These are phyloP conservation scores for Posidonia australis DNA, from an alignment of 106 monocot species.

Conservation along the genomic window DNA sequence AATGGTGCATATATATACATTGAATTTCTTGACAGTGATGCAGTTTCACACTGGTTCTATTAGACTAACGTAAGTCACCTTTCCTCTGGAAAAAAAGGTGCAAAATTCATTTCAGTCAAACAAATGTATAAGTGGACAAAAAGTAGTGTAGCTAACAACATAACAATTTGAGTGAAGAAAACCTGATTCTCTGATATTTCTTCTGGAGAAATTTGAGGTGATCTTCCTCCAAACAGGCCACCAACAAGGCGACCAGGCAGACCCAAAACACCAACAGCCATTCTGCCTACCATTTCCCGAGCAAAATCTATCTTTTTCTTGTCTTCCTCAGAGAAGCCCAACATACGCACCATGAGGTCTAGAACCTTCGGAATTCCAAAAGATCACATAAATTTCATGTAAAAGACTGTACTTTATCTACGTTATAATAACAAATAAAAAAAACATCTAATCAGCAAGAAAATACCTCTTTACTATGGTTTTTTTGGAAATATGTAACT, in stretches of 20 bases:
- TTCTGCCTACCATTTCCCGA: slow-evolving; percentile 16
- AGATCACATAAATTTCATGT: background rate
- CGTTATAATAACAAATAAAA: no score
- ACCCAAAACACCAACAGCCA: slow-evolving; percentile 52
- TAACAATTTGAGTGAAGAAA: no score
- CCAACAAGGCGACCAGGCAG: slow-evolving; percentile 67
- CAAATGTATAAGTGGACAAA: no score
- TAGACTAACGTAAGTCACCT: no score
- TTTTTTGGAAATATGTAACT: slow-evolving; percentile 86
- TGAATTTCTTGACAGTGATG: no score
- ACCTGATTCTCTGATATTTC: slow-evolving; percentile 57
- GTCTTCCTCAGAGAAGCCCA: slow-evolving; percentile 82
- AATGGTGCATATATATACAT: no score
- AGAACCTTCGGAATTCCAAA: slow-evolving; percentile 44
- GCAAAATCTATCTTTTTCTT: slow-evolving; percentile 66
- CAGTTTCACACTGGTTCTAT: no score
- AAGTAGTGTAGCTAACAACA: no score
- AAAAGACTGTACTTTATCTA: background rate
- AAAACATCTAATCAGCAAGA: background rate
- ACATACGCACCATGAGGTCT: slow-evolving; percentile 86
- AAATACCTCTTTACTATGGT: slow-evolving; percentile 87
- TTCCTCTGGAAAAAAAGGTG: no score
- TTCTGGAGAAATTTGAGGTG: slow-evolving; percentile 22
- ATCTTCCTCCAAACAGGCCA: slow-evolving; percentile 28
- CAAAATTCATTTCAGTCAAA: no score